Conservation (phyloP, 2,329 filamentous ascomycete genomes). For the Dothideomycetes sp. region DNA sequence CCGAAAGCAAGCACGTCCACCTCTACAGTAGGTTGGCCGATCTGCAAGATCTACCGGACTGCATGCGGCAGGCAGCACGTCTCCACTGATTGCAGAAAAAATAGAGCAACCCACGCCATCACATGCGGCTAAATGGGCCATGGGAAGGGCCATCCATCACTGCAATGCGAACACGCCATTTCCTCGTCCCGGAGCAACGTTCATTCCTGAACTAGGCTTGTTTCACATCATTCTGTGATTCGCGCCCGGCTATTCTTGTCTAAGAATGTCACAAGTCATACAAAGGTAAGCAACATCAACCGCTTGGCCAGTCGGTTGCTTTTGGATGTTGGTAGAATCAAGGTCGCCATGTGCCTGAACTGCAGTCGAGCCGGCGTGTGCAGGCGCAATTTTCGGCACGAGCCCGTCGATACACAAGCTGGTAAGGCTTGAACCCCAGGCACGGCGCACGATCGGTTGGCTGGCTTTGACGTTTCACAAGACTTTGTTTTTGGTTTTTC, state of each 20-base stretch:
- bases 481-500: not conserved
- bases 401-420: no score
- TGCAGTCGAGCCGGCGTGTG: not conserved
- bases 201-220: no score
- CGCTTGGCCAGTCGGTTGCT: no score
- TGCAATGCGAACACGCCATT: no score
- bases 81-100: not conserved
- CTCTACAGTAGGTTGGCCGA: slow-evolving; percentile 1
- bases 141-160: not conserved
- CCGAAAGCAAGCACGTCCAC: slow-evolving; percentile 1
- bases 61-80: slow-evolving; percentile 2
- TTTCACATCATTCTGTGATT: no score
- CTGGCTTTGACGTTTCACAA: not conserved
- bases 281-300: no score
- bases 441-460: not conserved
- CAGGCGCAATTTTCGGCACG: no score
- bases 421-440: not conserved
- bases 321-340: not conserved
- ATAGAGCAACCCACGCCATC: not conserved
- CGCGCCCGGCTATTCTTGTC: no score
- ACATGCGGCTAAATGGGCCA: not conserved
- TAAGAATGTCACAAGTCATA: no score
- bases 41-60: slow-evolving; percentile 10
- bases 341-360: not conserved
- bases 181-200: no score